Percentiles rank a stretch among this genome's conserved stretches.
These are phyloP conservation scores for Arctium lappa DNA, from an alignment of 129 eudicot genomes.

Conservation along the genomic window DNA sequence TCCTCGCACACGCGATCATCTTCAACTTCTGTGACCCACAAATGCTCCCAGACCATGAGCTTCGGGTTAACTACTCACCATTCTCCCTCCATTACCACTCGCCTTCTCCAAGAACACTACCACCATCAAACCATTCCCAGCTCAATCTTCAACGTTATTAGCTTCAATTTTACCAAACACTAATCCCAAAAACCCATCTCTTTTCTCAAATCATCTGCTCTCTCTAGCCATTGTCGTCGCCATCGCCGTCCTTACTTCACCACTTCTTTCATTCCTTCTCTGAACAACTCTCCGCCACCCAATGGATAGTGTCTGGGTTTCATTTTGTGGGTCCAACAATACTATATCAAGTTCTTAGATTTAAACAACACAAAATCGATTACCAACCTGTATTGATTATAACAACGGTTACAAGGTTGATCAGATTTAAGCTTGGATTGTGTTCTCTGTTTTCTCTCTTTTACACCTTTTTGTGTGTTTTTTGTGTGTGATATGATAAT, in stretches of 20 bases:
- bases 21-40: constrained; percentile 3
- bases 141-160: constrained; percentile 17
- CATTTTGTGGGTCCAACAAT: no score
- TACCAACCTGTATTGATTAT: no score
- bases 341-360: no score
- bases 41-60: neutral
- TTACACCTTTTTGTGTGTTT: no score
- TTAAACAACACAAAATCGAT: no score
- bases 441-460: no score
- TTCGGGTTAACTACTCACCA: no score
- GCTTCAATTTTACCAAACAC: constrained; percentile 18
- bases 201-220: constrained; percentile 10
- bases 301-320: neutral
- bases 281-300: constrained; percentile 33
- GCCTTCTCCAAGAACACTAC: constrained; percentile 3
- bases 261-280: constrained; percentile 58
- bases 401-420: no score
- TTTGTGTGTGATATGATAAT: no score
- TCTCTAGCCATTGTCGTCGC: constrained; percentile 25
- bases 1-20: no score
- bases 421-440: no score
- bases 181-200: constrained; percentile 13
- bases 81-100: constrained; percentile 34
- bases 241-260: constrained; percentile 46
- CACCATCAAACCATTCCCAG: constrained; percentile 19